Evolutionary conservation across 2,329 filamentous ascomycete genomes (phyloP), one percentile per base, ranked within the genome.

Genomic region (Xylariaceae sp.): DNA sequence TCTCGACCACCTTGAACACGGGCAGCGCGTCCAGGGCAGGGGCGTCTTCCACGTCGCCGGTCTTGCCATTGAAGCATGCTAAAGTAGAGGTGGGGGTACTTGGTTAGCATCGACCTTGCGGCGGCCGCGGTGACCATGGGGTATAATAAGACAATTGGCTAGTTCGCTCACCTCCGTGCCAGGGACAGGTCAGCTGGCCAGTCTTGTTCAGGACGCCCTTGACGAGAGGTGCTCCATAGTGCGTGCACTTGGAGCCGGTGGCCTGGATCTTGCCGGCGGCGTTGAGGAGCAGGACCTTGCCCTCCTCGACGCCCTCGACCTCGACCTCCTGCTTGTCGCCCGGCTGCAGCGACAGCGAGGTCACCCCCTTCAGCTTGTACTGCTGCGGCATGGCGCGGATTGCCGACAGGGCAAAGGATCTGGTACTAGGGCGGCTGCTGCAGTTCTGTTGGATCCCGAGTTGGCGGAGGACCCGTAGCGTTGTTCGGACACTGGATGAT

Each of bases 11-110:
- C 33, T 86, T 78, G 64, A 93, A 98, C 32, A 81, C 80, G 29
- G 83, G 75, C 17, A 98, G 66, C n/a, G 84, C 72, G 51, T 96
- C 87, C 17, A 94, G 75, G 2, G 86, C 92, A 0, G 92, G 92
- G 1, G 90, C 89, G 54, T 96, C 87, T 63, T 98, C 92, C 38
- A 96, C 84, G 50, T 98, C 92, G 33, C 92, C 92, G 5, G 83
- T 93, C 36, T 74, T 72, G 43, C 86, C 77, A 43, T 87, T 92
- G 65, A 95, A 98, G 68, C 92, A 98, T 37, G 92, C 92, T 89
- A 43, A 33, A 12, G 18, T 28, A 8, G 21, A 23, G 21, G 12
- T 21, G 18, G 26, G 18, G n/a, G 13, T n/a, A 28, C 8, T 31
- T 11, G 12, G n/a, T n/a, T n/a, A n/a, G n/a, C n/a, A n/a, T n/a